Conservation (phyloP, 164 flowering plant species). For the Macadamia integrifolia region DNA sequence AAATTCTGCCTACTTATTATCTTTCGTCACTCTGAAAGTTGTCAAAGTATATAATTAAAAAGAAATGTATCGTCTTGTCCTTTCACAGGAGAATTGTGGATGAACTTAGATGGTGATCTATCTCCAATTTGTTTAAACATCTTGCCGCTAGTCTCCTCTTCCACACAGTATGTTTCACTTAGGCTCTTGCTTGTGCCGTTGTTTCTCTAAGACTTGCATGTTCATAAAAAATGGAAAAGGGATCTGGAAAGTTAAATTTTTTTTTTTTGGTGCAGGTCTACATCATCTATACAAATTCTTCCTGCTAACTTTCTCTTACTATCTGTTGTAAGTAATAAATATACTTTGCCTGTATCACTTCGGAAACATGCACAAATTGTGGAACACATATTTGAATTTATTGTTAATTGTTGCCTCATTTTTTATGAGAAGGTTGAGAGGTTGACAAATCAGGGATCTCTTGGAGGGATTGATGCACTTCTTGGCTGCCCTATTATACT, state of each 20-base stretch:
- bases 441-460: constrained; percentile 80
- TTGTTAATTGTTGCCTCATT: constrained; percentile 4
- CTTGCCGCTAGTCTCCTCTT: constrained; percentile 55
- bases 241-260: too few relatives aligned
- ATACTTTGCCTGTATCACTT: constrained; percentile 4
- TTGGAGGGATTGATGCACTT: constrained; percentile 86
- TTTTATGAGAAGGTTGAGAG: constrained; percentile 55
- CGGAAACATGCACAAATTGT: neutral
- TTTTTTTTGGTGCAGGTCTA: constrained; percentile 38
- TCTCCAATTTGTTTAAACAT: constrained; percentile 83
- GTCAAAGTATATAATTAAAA: neutral
- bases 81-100: constrained; percentile 74
- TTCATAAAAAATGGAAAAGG: neutral
- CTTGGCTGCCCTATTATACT: constrained; percentile 86
- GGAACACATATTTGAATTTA: constrained; percentile 1
- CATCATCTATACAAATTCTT: constrained; percentile 53
- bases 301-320: constrained; percentile 64
- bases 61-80: constrained; percentile 6
- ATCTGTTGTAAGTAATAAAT: constrained; percentile 66
- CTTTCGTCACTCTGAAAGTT: neutral
- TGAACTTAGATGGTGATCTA: constrained; percentile 82
- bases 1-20: neutral
- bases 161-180: constrained; percentile 33
- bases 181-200: neutral
- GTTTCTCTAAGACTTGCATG: constrained; percentile 1